Percentiles rank a stretch among this genome's conserved stretches.
Evolutionary conservation across 1,284 basidiomycete species (phyloP).

Genomic region (Tetrapyrgos nigripes): DNA sequence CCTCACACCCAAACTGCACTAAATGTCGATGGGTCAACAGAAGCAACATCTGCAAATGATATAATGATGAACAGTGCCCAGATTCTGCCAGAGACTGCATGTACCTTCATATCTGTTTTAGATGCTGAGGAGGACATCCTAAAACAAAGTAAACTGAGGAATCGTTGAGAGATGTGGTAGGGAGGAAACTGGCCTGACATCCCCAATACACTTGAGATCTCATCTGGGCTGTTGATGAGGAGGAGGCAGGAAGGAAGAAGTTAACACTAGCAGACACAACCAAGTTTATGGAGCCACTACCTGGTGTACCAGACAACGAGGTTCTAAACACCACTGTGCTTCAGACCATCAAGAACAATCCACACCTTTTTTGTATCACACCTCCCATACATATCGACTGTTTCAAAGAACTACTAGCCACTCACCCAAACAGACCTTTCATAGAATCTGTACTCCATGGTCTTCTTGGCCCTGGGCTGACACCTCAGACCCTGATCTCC

Average conservation of each 20-base stretch:
- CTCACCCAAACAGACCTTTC: constrained; percentile 43
- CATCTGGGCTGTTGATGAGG: background rate
- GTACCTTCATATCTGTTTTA: background rate
- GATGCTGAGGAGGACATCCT: background rate
- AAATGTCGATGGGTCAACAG: background rate
- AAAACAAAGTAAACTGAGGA: too few species aligned
- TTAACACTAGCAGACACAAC: background rate
- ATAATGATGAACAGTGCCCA: background rate
- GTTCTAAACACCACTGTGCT: background rate
- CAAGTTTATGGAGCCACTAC: background rate
- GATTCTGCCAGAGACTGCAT: background rate
- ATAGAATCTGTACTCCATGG: constrained; percentile 39
- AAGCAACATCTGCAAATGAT: background rate
- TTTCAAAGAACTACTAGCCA: constrained; percentile 31
- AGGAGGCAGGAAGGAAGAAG: background rate
- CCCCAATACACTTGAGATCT: background rate
- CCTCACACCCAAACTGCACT: background rate
- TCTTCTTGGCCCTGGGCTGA: constrained; percentile 48
- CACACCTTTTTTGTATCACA: constrained; percentile 40
- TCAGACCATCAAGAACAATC: constrained; percentile 5
- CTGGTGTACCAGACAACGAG: constrained; percentile 2
- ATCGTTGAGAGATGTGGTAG: background rate
- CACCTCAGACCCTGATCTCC: constrained; percentile 22
- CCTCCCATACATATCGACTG: constrained; percentile 40
- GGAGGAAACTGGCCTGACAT: background rate